A percentile compares a stretch with the other conserved stretches of the same genome.
These are phyloP conservation scores for Gossypium sturtianum DNA, from an alignment of 345 rosid species.

Conservation along the genomic window DNA sequence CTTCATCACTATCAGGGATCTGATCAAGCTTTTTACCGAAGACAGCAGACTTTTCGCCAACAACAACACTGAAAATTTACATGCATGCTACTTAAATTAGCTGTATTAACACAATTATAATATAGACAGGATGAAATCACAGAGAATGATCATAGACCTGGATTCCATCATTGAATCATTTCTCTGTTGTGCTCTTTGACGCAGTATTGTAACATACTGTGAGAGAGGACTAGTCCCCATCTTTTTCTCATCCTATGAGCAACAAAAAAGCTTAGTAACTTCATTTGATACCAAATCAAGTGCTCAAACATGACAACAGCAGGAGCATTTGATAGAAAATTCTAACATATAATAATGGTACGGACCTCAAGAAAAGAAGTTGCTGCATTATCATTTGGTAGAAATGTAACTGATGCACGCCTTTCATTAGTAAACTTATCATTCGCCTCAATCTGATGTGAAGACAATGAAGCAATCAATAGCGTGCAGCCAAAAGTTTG, in stretches of 20 bases:
- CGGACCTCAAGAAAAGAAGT: conserved; percentile 16
- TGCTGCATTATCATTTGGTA: conserved; percentile 70
- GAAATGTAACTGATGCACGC: conserved; percentile 50
- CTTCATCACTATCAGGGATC: conserved; percentile 45
- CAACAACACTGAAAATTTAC: conserved; percentile 56
- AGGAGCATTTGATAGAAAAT: neutral
- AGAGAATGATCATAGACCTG: conserved; percentile 38
- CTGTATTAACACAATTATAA: neutral
- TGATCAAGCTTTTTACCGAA: conserved; percentile 36
- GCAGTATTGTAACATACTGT: conserved; percentile 41
- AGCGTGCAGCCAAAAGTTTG: conserved; percentile 4
- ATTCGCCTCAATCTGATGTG: conserved; percentile 62
- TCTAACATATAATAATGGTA: neutral
- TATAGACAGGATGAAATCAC: neutral
- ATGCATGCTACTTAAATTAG: neutral
- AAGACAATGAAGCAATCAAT: conserved; percentile 13
- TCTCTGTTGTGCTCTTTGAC: conserved; percentile 65
- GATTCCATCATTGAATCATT: conserved; percentile 69
- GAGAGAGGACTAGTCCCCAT: conserved; percentile 64
- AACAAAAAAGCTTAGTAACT: neutral
- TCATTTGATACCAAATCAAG: neutral
- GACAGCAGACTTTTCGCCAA: conserved; percentile 65
- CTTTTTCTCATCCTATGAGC: conserved; percentile 58
- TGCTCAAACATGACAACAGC: neutral
- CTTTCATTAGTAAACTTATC: conserved; percentile 50